Evolutionary conservation across 306 rosid species (phyloP).

Genomic region (Vigna angularis): DNA sequence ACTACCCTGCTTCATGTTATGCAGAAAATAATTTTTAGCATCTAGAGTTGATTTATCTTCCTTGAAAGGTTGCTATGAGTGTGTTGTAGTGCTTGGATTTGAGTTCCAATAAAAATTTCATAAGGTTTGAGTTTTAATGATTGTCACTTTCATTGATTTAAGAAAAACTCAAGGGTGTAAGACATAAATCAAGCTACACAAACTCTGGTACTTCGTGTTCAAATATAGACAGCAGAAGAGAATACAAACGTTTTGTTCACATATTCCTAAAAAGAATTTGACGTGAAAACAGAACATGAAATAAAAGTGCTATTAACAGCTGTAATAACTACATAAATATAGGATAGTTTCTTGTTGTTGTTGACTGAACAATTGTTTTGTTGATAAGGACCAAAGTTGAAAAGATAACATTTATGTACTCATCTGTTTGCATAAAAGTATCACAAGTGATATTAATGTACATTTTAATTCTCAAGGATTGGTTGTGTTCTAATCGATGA

Average conservation of each 20-base stretch:
- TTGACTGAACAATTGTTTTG: constrained; percentile 17
- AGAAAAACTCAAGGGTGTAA: not conserved
- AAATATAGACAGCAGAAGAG: too few species aligned
- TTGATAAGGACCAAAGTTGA: constrained; percentile 24
- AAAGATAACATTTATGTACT: constrained; percentile 10
- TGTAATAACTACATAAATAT: not conserved
- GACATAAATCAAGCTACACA: constrained; percentile 3
- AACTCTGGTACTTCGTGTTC: too few species aligned
- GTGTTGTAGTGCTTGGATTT: not conserved
- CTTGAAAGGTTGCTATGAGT: not conserved
- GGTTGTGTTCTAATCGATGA: constrained; percentile 83
- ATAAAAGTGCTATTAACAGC: not conserved
- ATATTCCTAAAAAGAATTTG: not conserved
- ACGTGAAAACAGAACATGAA: constrained; percentile 16
- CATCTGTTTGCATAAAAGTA: constrained; percentile 35
- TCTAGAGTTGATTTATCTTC: not conserved
- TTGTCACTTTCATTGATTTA: not conserved
- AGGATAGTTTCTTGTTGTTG: constrained; percentile 14
- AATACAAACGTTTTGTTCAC: not conserved
- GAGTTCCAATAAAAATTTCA: not conserved
- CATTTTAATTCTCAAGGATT: constrained; percentile 59
- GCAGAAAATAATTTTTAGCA: not conserved
- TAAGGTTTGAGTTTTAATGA: not conserved
- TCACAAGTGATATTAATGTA: constrained; percentile 19
- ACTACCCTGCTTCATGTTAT: not conserved